Evolutionary conservation across 208 protist genomes (phyloP), one percentile per base, ranked within the genome.

Genomic region (Leptomonas pyrrhocoris): DNA sequence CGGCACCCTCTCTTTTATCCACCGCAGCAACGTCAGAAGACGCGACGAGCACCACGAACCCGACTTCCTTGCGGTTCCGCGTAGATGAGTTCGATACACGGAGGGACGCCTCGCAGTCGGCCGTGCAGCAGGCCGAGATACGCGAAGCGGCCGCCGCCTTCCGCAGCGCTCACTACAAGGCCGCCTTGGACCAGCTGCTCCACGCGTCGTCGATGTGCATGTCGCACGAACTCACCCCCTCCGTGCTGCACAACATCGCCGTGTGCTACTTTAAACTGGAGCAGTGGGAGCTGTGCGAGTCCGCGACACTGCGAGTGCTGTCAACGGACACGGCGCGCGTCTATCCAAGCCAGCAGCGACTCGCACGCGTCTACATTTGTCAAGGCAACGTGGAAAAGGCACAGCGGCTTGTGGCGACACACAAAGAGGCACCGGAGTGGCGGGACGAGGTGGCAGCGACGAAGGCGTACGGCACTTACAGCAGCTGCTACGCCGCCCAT

Each of bases 231-330:
- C 57, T 71, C 23, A 70, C 68, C 28, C 54, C 73, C 2, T 63
- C 83, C 21, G 50, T 93, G 30, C 42, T 88, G 31, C 67, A 89
- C 58, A 90, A 85, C 65, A 60, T 81, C 45, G 81, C 88, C 8
- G 80, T 73, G 15, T 90, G 88, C 77, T 80, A 88, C 53, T 80
- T 79, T 57, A 60, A 69, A 18, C 51, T 79, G 31, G 83, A 90
- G 72, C 79, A 81, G 56, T 93, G 81, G 73, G 68, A 72, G 23
- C 48, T 73, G 30, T 77, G 65, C 53, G 48, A 74, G 36, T 66
- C 73, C 23, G 59, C 73, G 40, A 78, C 79, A 16, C 74, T 71
- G 19, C 79, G 83, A 36, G 80, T 79, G 31, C 74, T 85, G 56
- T 73, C 81, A 25, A 61, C 75, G n/a, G 70, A 86, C 36, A 38